phyloP scores from a whole-genome alignment of 1,284 basidiomycete species.

The Cryptococcus sp. region DNA sequence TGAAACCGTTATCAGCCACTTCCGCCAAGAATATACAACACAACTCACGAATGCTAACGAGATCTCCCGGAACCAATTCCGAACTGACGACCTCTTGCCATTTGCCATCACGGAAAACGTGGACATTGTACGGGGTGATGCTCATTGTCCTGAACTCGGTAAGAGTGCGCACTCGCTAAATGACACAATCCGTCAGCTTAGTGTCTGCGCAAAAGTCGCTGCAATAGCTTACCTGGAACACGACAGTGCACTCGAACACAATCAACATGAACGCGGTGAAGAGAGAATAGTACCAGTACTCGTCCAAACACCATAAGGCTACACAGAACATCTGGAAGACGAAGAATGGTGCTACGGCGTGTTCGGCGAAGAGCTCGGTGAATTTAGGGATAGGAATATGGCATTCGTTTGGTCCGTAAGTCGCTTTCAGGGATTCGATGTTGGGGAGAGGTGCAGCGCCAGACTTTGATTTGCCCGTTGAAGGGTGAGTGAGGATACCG shows the following conservation, averaged over 20 bases:
- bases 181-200: neutral
- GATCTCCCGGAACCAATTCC: slow-evolving; percentile 82
- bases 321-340: slow-evolving; percentile 97
- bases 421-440: slow-evolving; percentile 56
- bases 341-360: slow-evolving; percentile 92
- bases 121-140: slow-evolving; percentile 81
- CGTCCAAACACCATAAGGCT: slow-evolving; percentile 91
- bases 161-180: slow-evolving; percentile 78
- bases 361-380: slow-evolving; percentile 81
- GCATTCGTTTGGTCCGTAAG: slow-evolving; percentile 91
- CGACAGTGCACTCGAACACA: slow-evolving; percentile 95
- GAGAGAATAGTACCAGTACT: slow-evolving; percentile 96
- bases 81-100: slow-evolving; percentile 81
- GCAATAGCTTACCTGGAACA: slow-evolving; percentile 74
- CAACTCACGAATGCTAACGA: slow-evolving; percentile 67
- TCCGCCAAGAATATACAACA: neutral
- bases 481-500: slow-evolving; percentile 52
- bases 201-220: neutral
- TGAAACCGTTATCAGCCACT: slow-evolving; percentile 13
- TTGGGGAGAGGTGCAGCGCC: slow-evolving; percentile 18
- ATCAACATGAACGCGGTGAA: slow-evolving; percentile 97
- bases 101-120: slow-evolving; percentile 73
- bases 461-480: slow-evolving; percentile 41
- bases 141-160: slow-evolving; percentile 96
- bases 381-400: slow-evolving; percentile 94